Evolutionary conservation across 208 protist species (phyloP).

Genomic region (Crithidia acanthocephali): DNA sequence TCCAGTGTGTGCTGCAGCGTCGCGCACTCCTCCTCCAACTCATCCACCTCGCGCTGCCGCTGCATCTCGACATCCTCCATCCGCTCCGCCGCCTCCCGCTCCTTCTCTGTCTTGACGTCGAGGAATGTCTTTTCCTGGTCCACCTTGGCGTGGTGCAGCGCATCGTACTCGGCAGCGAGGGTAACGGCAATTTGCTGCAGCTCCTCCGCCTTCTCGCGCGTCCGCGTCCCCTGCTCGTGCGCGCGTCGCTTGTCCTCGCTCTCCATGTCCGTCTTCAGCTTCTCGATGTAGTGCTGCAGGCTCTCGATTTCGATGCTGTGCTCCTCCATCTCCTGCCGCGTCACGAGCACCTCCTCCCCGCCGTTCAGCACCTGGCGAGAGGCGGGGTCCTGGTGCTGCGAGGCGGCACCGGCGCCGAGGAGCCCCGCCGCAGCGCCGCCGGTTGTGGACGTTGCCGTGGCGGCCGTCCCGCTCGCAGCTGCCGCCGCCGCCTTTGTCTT

Average conservation of each 20-base stretch:
- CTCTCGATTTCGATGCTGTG: slow-evolving; percentile 79
- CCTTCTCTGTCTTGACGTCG: slow-evolving; percentile 83
- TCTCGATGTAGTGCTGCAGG: slow-evolving; percentile 88
- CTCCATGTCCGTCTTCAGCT: slow-evolving; percentile 93
- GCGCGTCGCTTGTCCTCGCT: slow-evolving; percentile 94
- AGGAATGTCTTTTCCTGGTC: slow-evolving; percentile 94
- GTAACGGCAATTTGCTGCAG: slow-evolving; percentile 80
- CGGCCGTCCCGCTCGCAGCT: slow-evolving; percentile 16
- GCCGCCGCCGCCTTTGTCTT: slow-evolving; percentile 33
- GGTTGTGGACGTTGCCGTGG: slow-evolving; percentile 15
- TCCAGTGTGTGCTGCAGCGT: slow-evolving; percentile 76
- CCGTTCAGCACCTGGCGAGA: slow-evolving; percentile 16
- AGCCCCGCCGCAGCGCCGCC: background rate
- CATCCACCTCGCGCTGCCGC: slow-evolving; percentile 90
- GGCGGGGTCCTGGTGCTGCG: slow-evolving; percentile 31
- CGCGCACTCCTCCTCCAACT: slow-evolving; percentile 75
- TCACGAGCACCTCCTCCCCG: slow-evolving; percentile 94
- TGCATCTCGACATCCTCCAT: slow-evolving; percentile 82
- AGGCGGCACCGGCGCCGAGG: background rate
- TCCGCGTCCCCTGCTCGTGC: slow-evolving; percentile 91
- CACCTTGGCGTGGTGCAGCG: slow-evolving; percentile 81
- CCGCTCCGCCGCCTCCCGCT: slow-evolving; percentile 62
- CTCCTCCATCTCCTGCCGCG: slow-evolving; percentile 95
- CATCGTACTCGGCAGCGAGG: slow-evolving; percentile 77
- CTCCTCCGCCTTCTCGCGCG: slow-evolving; percentile 92